Evolutionary conservation across 2,329 filamentous ascomycete genomes (phyloP).

Genomic region (Neonectria hederae): DNA sequence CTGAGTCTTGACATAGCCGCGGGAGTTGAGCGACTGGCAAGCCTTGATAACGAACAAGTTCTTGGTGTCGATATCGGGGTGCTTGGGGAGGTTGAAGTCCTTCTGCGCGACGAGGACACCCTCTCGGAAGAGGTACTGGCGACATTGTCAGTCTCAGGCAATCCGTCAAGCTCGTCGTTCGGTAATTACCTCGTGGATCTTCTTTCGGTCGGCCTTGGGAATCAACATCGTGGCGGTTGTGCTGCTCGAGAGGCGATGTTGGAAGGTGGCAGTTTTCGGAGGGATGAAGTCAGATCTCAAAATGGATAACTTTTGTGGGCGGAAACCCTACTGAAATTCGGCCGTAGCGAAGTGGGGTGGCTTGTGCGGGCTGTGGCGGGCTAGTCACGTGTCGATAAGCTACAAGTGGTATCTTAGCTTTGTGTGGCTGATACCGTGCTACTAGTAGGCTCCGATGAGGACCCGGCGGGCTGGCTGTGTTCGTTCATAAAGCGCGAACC

Average conservation of each 20-base stretch:
- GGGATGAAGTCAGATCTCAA: constrained; percentile 50
- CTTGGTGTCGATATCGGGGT: constrained; percentile 98
- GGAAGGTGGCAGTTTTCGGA: constrained; percentile 54
- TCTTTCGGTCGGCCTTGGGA: constrained; percentile 99
- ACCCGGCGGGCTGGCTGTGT: background rate
- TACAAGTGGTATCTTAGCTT: constrained; percentile 11
- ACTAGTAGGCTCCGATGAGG: background rate
- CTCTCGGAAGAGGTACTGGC: constrained; percentile 93
- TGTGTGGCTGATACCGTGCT: constrained; percentile 29
- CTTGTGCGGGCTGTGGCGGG: constrained; percentile 42
- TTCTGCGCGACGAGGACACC: constrained; percentile 97
- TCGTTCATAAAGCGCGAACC: background rate
- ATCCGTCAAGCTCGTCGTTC: constrained; percentile 26
- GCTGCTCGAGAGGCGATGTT: constrained; percentile 61
- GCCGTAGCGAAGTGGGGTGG: constrained; percentile 49
- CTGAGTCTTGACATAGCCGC: constrained; percentile 99
- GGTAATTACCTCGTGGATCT: constrained; percentile 84
- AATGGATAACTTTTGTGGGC: constrained; percentile 59
- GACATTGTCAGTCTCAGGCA: constrained; percentile 42
- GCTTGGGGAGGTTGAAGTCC: constrained; percentile 98
- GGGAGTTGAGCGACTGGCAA: constrained; percentile 96
- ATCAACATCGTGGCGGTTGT: constrained; percentile 86
- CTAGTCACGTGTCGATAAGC: constrained; percentile 47
- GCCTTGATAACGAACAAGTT: constrained; percentile 99
- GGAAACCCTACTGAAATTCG: constrained; percentile 53